Conservation (phyloP, 331 rosid species). For the Acacia pycnantha region DNA sequence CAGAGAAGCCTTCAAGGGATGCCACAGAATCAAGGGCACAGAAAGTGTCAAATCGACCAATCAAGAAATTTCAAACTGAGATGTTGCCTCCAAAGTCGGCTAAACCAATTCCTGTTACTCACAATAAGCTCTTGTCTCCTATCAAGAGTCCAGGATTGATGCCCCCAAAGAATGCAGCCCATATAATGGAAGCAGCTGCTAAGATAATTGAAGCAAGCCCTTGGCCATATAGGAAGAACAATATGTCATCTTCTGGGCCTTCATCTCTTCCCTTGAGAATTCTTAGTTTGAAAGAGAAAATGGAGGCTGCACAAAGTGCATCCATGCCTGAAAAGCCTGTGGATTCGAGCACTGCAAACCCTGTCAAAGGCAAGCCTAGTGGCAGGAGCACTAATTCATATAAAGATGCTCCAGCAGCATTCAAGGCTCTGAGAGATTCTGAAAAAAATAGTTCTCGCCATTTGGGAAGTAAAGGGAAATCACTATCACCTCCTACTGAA, state of each 20-base stretch:
- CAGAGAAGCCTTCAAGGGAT: slow-evolving; percentile 55
- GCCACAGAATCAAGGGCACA: slow-evolving; percentile 47
- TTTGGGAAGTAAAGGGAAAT: slow-evolving; percentile 52
- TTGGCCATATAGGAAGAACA: slow-evolving; percentile 46
- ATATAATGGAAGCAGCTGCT: slow-evolving; percentile 86
- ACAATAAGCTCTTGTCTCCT: slow-evolving; percentile 83
- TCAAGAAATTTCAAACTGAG: slow-evolving; percentile 85
- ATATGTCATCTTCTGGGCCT: slow-evolving; percentile 42
- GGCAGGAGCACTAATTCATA: slow-evolving; percentile 43
- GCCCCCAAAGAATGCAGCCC: slow-evolving; percentile 53
- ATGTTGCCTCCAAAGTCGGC: slow-evolving; percentile 84
- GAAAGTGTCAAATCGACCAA: slow-evolving; percentile 47
- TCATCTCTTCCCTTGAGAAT: slow-evolving; percentile 75
- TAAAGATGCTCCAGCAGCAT: slow-evolving; percentile 40
- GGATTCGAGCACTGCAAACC: slow-evolving; percentile 30
- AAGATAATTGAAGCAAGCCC: slow-evolving; percentile 84
- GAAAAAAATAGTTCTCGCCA: slow-evolving; percentile 37
- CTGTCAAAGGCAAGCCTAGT: slow-evolving; percentile 39
- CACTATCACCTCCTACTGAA: slow-evolving; percentile 49
- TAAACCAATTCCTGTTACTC: slow-evolving; percentile 81
- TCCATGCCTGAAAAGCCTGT: slow-evolving; percentile 42
- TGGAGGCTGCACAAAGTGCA: slow-evolving; percentile 66
- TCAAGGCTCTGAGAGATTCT: slow-evolving; percentile 42
- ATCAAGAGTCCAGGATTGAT: slow-evolving; percentile 68
- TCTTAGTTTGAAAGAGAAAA: slow-evolving; percentile 71